Conservation (phyloP, 2,329 filamentous ascomycete genomes). For the Epichloe coenophiala region DNA sequence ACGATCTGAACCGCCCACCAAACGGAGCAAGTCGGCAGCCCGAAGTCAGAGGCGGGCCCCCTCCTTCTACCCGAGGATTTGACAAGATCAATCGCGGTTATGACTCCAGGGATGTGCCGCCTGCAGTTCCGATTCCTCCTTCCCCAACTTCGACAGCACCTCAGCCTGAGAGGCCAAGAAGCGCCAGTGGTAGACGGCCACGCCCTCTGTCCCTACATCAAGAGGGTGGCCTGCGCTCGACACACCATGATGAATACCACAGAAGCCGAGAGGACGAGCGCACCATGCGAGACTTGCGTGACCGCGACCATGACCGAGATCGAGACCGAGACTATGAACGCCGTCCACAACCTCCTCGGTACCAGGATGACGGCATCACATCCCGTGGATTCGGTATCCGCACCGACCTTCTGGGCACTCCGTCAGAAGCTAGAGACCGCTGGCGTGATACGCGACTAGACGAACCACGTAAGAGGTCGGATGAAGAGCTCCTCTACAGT, state of each 20-base stretch:
- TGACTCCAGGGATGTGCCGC: constrained; percentile 29
- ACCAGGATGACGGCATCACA: constrained; percentile 32
- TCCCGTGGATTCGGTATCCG: constrained; percentile 40
- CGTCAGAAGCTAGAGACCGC: constrained; percentile 30
- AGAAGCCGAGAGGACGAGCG: constrained; percentile 35
- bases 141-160: constrained; percentile 17
- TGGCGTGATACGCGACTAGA: constrained; percentile 18
- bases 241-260: constrained; percentile 34
- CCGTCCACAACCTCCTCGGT: constrained; percentile 18
- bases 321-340: constrained; percentile 17
- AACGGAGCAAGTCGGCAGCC: constrained; percentile 22
- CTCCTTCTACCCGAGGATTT: constrained; percentile 56
- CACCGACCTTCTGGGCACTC: constrained; percentile 22
- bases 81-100: constrained; percentile 51
- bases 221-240: constrained; percentile 29
- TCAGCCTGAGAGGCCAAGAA: constrained; percentile 10
- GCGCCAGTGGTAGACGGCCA: constrained; percentile 10
- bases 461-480: constrained; percentile 17
- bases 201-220: constrained; percentile 41
- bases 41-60: constrained; percentile 42
- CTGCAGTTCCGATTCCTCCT: constrained; percentile 26
- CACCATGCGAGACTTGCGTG: constrained; percentile 26
- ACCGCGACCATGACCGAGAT: constrained; percentile 18
- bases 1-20: constrained; percentile 31
- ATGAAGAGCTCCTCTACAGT: constrained; percentile 17